Evolutionary conservation across 2,329 filamentous ascomycete genomes (phyloP), one percentile per base, ranked within the genome.

Genomic region (Trichoderma asperellum): DNA sequence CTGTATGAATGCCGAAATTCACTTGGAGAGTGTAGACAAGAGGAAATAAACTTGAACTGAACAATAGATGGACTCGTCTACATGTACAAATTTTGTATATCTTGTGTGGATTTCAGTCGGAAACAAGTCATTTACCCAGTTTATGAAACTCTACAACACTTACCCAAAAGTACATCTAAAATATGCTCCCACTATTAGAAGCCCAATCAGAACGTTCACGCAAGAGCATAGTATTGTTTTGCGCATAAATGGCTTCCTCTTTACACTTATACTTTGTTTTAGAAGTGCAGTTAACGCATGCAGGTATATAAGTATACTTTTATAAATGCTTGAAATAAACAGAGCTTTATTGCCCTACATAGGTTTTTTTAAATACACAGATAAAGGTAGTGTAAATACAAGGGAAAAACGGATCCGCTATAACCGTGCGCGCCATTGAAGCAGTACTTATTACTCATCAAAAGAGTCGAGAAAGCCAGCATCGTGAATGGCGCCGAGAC

Each of bases 161-260:
- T 32, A 2, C 7, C 32, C 32, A 8, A 8, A 2, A 32, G 1
- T 32, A 6, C 6, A 32, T 32, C 32, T 8, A 32, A 32, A 32
- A 32, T 8, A 5, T 32, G 32, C 32, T 32, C 32, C 79, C 24
- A 24, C 24, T 24, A 24, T 24, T 24, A 24, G 24, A 24, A 24
- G 3, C 24, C 24, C 24, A 24, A 24, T 24, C 24, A 24, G 2
- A 24, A 24, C 3, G 24, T 24, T 24, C n/a, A n/a, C n/a, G n/a
- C n/a, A n/a, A n/a, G n/a, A n/a, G n/a, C n/a, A n/a, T n/a, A n/a
- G 3, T 47, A 47, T 47, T 47, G 7, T 47, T 21, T 47, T 47
- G 43, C 43, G 43, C n/a, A 47, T 47, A 47, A 47, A 10, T 47
- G 18, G n/a, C 43, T 47, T 47, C 43, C 43, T 47, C 40, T 47